These are phyloP conservation scores for Harringtonia lauricola DNA, from an alignment of 2,329 filamentous ascomycete species.

Conservation along the genomic window DNA sequence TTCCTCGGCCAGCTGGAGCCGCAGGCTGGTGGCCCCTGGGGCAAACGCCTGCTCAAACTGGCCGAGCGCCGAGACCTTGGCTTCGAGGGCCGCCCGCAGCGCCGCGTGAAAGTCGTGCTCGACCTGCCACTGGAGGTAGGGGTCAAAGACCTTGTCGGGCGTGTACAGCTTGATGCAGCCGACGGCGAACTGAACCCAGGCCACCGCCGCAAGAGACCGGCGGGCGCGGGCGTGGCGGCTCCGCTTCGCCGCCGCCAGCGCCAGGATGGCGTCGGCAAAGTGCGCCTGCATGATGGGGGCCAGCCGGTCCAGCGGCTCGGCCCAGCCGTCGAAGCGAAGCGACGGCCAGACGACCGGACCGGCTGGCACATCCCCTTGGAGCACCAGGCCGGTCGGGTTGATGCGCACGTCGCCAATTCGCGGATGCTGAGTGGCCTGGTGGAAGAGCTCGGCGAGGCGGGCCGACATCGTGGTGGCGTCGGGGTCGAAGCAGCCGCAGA, in stretches of 20 bases:
- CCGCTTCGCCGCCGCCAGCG: constrained; percentile 25
- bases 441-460: constrained; percentile 16
- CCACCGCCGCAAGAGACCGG: constrained; percentile 36
- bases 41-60: constrained; percentile 57
- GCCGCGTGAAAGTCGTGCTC: constrained; percentile 48
- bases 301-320: constrained; percentile 15
- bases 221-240: constrained; percentile 10
- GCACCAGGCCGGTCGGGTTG: constrained; percentile 1
- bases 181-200: constrained; percentile 68
- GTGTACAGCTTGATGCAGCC: constrained; percentile 71
- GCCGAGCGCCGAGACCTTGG: constrained; percentile 48
- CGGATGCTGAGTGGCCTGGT: constrained; percentile 6
- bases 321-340: no score
- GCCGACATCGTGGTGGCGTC: not conserved
- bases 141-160: constrained; percentile 79
- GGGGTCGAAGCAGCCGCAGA: constrained; percentile 25
- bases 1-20: constrained; percentile 49
- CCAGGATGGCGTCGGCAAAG: constrained; percentile 33
- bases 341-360: not conserved
- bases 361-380: not conserved
- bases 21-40: constrained; percentile 49
- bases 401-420: constrained; percentile 2
- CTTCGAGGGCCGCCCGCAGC: constrained; percentile 41
- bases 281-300: constrained; percentile 26
- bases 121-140: constrained; percentile 54